Evolutionary conservation across 495 filamentous ascomycete species (phyloP).

Genomic region (Neurospora sp.): DNA sequence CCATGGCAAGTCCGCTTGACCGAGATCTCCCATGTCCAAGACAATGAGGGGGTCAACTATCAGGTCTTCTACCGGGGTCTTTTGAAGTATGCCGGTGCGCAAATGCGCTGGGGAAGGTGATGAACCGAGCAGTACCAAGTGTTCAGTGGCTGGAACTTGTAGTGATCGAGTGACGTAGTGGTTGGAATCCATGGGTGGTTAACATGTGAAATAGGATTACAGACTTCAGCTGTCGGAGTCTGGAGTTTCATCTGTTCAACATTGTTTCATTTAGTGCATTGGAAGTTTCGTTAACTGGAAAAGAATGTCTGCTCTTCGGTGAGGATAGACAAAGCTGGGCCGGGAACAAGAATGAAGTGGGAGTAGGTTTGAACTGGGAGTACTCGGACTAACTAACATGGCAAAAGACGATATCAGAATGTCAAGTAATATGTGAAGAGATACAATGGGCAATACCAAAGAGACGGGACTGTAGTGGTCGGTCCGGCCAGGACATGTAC

Average conservation of each 20-base stretch:
- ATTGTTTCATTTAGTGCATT: not conserved
- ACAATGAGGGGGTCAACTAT: slow-evolving; percentile 76
- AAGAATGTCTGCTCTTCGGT: not conserved
- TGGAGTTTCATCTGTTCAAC: not conserved
- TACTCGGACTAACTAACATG: not conserved
- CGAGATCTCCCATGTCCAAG: slow-evolving; percentile 74
- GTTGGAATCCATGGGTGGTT: not conserved
- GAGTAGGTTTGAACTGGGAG: not conserved
- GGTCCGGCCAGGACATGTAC: not conserved
- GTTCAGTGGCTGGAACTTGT: not conserved
- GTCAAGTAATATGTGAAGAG: not conserved
- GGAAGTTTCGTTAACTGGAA: not conserved
- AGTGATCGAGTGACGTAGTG: not conserved
- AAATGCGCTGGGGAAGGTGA: slow-evolving; percentile 82
- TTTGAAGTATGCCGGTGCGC: slow-evolving; percentile 73
- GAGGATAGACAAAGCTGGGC: not conserved
- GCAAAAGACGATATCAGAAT: not conserved
- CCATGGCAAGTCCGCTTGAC: slow-evolving; percentile 93
- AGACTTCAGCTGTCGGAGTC: not conserved
- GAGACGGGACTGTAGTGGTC: not conserved
- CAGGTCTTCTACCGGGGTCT: slow-evolving; percentile 82
- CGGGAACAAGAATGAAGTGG: not conserved
- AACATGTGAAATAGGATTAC: not conserved
- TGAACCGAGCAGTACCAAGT: not conserved
- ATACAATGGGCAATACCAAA: not conserved